Percentiles rank a stretch among this genome's conserved stretches.
These are phyloP conservation scores for Wickerhamomyces ciferrii DNA, from an alignment of 805 yeast species.

Conservation along the genomic window DNA sequence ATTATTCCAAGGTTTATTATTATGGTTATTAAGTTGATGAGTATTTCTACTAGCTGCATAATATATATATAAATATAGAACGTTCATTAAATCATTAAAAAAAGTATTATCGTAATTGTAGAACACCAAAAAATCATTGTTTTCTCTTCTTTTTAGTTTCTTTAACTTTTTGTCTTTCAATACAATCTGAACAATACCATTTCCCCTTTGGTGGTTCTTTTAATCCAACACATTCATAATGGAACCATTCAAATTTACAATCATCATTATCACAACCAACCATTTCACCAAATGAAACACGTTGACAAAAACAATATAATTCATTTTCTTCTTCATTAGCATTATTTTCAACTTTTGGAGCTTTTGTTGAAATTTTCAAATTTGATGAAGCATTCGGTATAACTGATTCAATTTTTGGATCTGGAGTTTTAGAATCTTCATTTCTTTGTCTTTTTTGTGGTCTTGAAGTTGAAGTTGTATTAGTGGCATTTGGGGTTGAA, in stretches of 20 bases:
- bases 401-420: not conserved
- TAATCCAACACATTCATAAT: constrained; percentile 90
- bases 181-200: constrained; percentile 93
- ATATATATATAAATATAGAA: not conserved
- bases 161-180: constrained; percentile 26
- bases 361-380: not conserved
- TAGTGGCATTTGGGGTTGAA: constrained; percentile 7
- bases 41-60: not conserved
- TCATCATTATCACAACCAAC: constrained; percentile 91
- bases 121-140: constrained; percentile 2
- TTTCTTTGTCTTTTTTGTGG: constrained; percentile 17
- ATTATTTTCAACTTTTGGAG: constrained; percentile 7
- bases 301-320: constrained; percentile 86
- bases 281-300: constrained; percentile 94
- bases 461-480: constrained; percentile 2
- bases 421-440: constrained; percentile 16
- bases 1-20: constrained; percentile 69
- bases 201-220: constrained; percentile 85
- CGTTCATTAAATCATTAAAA: constrained; percentile 1
- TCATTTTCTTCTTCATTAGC: constrained; percentile 57
- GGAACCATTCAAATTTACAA: constrained; percentile 94
- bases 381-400: not conserved
- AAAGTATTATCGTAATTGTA: constrained; percentile 4
- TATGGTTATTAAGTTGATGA: constrained; percentile 55
- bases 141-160: constrained; percentile 18